Base-by-base conservation (phyloP, 148 eudicot species). In the Spergularia bocconei region DNA sequence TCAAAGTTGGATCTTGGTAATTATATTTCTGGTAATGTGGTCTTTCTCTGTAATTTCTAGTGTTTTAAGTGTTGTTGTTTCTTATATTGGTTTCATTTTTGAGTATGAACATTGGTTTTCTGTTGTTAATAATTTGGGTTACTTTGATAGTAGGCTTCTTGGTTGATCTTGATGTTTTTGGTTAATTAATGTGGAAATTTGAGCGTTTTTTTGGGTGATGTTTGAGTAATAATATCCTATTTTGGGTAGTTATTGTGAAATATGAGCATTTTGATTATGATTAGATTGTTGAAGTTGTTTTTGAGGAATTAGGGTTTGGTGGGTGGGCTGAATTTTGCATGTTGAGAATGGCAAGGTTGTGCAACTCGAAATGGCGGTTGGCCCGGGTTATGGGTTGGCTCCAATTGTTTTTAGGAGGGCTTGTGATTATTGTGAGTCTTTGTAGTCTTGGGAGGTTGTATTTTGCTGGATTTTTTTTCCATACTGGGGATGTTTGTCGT, bases 381-480 rank as follows among this genome's bases (percentile, higher is more conserved):
- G 71, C 83, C 7, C 88, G 85, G 79, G 57, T 89, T 48, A 80
- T 96, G 90, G 86, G 90, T 67, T 82, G 88, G 80, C 50, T 91
- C 19, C 99, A 92, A 59, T 69, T 92, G 75, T 38, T 91, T 13
- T 70, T 96, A 55, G 99, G 99, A 80, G 89, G 78, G 52, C 83
- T 92, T 50, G 98, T 96, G 12, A 83, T 96, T 38, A 63, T 89
- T 17, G 85, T 96, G 36, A 91, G 97, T 85, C 62, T 86, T n/a
- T 82, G 90, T 76, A 92, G 90, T 76, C 87, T 96, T 33, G 79
- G 83, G 64, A 87, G 84, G 58, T 85, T 92, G 77, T 95, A 95
- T 76, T 87, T 91, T 21, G 87, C 87, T n/a, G 96, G 99, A 48
- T 95, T 92, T 63, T 90, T 92, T 84, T 41, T 85, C 21, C 91